These are phyloP conservation scores for Berkeleyomyces basicola DNA, from an alignment of 2,329 filamentous ascomycete genomes.

Conservation along the genomic window DNA sequence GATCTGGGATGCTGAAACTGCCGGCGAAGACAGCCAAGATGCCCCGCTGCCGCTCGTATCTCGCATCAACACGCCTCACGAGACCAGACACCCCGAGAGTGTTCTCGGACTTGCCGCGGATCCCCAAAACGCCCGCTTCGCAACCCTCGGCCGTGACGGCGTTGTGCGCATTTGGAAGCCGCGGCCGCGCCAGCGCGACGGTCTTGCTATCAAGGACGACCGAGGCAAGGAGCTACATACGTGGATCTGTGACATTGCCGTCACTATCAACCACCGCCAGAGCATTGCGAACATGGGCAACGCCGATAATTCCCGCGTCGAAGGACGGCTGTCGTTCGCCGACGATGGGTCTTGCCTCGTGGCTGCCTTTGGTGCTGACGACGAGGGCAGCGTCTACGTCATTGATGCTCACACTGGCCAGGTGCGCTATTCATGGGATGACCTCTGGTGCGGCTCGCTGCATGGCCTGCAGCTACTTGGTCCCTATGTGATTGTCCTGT, in stretches of 20 bases:
- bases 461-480: constrained; percentile 55
- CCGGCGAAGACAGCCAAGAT: constrained; percentile 23
- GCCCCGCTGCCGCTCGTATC: constrained; percentile 59
- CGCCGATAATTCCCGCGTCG: constrained; percentile 21
- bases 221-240: constrained; percentile 45
- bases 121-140: constrained; percentile 54
- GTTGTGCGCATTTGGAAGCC: constrained; percentile 69
- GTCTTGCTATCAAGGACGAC: constrained; percentile 43
- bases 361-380: constrained; percentile 38
- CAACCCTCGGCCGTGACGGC: constrained; percentile 70
- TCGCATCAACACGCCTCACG: constrained; percentile 70
- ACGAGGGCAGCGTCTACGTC: constrained; percentile 51
- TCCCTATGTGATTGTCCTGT: constrained; percentile 58
- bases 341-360: constrained; percentile 75
- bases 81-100: constrained; percentile 34
- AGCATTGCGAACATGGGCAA: constrained; percentile 21
- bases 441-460: constrained; percentile 48
- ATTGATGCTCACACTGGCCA: constrained; percentile 55
- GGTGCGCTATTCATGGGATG: constrained; percentile 49
- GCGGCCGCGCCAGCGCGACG: constrained; percentile 50
- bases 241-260: constrained; percentile 54
- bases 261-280: constrained; percentile 30
- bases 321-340: constrained; percentile 60
- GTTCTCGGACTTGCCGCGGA: constrained; percentile 61
- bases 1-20: constrained; percentile 53